phyloP scores from a whole-genome alignment of 106 monocot genomes.

The Dendrobium nobile region DNA sequence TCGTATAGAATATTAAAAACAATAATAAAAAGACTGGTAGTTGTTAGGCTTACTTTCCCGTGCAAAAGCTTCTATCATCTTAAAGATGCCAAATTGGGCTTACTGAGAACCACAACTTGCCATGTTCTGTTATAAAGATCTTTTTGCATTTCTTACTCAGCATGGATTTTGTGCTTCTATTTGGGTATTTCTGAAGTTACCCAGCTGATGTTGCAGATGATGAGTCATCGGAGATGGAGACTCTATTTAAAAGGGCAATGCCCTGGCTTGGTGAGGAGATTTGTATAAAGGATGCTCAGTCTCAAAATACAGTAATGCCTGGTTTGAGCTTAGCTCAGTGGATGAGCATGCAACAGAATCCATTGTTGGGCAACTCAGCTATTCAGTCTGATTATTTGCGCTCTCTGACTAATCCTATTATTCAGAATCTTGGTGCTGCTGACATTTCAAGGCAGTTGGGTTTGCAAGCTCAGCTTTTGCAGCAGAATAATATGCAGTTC shows the following conservation, averaged over 20 bases:
- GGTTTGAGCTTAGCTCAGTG: slow-evolving; percentile 69
- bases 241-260: slow-evolving; percentile 69
- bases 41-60: neutral
- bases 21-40: neutral
- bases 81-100: neutral
- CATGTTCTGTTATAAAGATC: neutral
- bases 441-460: slow-evolving; percentile 53
- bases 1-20: neutral
- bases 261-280: slow-evolving; percentile 88
- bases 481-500: slow-evolving; percentile 55
- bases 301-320: slow-evolving; percentile 57
- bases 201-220: slow-evolving; percentile 44
- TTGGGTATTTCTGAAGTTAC: neutral
- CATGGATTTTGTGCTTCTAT: neutral
- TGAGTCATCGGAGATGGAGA: slow-evolving; percentile 73
- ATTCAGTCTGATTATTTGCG: slow-evolving; percentile 56
- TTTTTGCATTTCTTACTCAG: neutral
- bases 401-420: slow-evolving; percentile 30
- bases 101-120: neutral
- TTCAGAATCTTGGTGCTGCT: slow-evolving; percentile 42
- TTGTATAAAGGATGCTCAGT: slow-evolving; percentile 66
- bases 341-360: slow-evolving; percentile 84
- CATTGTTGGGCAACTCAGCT: slow-evolving; percentile 35
- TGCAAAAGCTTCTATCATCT: neutral
- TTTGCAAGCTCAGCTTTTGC: slow-evolving; percentile 45